These are phyloP conservation scores for Cyberlindnera meyerae DNA, from an alignment of 805 yeast genomes.

Conservation along the genomic window DNA sequence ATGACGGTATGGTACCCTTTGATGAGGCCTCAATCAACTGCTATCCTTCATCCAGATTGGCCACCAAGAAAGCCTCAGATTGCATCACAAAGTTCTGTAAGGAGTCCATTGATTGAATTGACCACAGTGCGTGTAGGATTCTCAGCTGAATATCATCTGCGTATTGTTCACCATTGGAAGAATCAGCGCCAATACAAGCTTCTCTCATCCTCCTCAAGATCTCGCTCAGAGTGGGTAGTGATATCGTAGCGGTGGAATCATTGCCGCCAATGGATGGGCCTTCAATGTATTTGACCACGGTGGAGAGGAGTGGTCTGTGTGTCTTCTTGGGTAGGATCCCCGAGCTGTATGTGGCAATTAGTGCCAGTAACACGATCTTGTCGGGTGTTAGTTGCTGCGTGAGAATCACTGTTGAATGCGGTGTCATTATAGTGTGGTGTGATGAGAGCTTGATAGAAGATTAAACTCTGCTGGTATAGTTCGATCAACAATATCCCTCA, in stretches of 20 bases:
- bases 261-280: slow-evolving; percentile 25
- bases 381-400: slow-evolving; percentile 47
- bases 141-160: slow-evolving; percentile 28
- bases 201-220: slow-evolving; percentile 24
- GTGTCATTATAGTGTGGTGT: no score
- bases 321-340: slow-evolving; percentile 34
- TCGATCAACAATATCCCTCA: no score
- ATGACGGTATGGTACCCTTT: slow-evolving; percentile 13
- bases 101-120: slow-evolving; percentile 42
- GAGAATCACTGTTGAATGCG: slow-evolving; percentile 18
- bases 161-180: slow-evolving; percentile 18
- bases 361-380: slow-evolving; percentile 44
- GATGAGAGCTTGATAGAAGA: no score
- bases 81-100: slow-evolving; percentile 36
- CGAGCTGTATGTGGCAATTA: slow-evolving; percentile 44
- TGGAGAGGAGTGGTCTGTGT: slow-evolving; percentile 35
- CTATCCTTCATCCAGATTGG: slow-evolving; percentile 32
- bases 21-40: slow-evolving; percentile 16
- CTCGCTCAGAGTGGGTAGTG: slow-evolving; percentile 32
- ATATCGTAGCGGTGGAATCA: slow-evolving; percentile 18
- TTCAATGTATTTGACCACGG: slow-evolving; percentile 41
- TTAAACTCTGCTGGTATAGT: no score
- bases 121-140: slow-evolving; percentile 40
- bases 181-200: slow-evolving; percentile 20
- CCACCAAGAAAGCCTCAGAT: slow-evolving; percentile 30